phyloP scores from a whole-genome alignment of 176 grass and related monocot genomes.

The Carex scoparia region DNA sequence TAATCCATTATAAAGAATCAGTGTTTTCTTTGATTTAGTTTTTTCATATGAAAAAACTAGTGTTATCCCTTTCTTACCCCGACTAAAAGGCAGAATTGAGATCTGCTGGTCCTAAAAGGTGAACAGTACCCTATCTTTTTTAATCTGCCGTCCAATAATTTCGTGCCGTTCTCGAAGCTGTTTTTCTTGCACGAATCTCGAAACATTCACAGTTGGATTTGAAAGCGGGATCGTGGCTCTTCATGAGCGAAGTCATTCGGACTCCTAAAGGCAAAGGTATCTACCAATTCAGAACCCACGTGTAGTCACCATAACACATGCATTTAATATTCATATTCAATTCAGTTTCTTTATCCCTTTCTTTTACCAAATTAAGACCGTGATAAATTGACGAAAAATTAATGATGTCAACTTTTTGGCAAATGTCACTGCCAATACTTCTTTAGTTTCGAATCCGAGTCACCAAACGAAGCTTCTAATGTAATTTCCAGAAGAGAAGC shows the following conservation, averaged over 20 bases:
- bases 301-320: background rate
- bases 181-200: too few relatives aligned
- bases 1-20: background rate
- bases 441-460: background rate
- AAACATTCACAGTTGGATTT: too few relatives aligned
- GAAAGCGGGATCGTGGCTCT: too few relatives aligned
- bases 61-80: background rate
- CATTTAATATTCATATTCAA: conserved; percentile 9
- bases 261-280: too few relatives aligned
- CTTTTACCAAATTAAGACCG: background rate
- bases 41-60: background rate
- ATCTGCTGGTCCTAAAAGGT: too few relatives aligned
- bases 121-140: too few relatives aligned
- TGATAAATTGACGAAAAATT: background rate
- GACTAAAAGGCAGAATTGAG: too few relatives aligned
- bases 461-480: conserved; percentile 17
- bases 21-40: background rate
- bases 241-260: too few relatives aligned
- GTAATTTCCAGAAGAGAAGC: conserved; percentile 6
- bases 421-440: background rate
- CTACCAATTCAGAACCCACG: background rate
- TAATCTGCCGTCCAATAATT: too few relatives aligned
- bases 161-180: too few relatives aligned
- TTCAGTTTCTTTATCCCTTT: background rate
- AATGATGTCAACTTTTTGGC: background rate